These are phyloP conservation scores for Corchorus capsularis DNA, from an alignment of 345 rosid genomes.

Conservation along the genomic window DNA sequence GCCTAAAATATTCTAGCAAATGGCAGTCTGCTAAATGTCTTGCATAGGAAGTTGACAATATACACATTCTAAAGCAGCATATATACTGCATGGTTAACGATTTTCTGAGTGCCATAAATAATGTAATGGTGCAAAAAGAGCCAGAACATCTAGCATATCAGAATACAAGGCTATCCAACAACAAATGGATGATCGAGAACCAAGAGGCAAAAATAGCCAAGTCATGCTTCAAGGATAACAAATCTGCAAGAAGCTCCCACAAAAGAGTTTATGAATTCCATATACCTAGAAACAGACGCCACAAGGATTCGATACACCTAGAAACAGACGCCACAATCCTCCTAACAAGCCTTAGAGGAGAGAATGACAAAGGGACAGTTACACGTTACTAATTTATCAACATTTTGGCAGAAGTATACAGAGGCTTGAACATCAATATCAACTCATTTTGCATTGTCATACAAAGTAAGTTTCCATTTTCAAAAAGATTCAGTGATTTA, in stretches of 20 bases:
- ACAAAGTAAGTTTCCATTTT: neutral
- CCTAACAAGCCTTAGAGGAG: neutral
- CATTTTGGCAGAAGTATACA: neutral
- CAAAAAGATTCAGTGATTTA: neutral
- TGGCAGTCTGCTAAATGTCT: neutral
- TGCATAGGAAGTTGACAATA: neutral
- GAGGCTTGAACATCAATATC: neutral
- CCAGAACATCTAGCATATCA: neutral
- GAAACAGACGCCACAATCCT: neutral
- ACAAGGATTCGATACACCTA: neutral
- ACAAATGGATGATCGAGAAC: neutral
- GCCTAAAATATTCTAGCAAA: neutral
- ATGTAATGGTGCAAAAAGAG: neutral
- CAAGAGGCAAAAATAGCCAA: neutral
- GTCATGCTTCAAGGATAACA: neutral
- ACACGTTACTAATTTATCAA: neutral
- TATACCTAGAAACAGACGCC: neutral
- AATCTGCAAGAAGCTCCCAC: neutral
- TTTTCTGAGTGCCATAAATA: neutral
- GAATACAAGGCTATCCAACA: neutral
- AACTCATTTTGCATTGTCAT: neutral
- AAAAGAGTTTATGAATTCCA: neutral
- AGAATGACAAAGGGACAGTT: conserved; percentile 1
- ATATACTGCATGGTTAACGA: neutral
- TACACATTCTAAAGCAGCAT: neutral